A percentile compares a stretch with the other conserved stretches of the same genome.
These are phyloP conservation scores for Botrytis deweyae DNA, from an alignment of 2,329 filamentous ascomycete species.

Conservation along the genomic window DNA sequence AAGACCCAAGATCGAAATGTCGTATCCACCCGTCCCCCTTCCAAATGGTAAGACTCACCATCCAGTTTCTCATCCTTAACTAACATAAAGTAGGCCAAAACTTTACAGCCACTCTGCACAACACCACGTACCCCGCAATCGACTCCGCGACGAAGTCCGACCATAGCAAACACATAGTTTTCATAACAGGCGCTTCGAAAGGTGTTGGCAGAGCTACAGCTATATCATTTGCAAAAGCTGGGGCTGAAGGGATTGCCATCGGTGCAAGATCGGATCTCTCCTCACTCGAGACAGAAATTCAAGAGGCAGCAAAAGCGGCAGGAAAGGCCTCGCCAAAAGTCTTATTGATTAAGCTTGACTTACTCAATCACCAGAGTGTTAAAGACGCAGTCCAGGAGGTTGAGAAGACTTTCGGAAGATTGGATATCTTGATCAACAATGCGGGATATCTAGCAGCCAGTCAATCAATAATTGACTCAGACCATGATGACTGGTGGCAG, in stretches of 20 bases:
- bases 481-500: conserved; percentile 29
- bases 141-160: conserved; percentile 39
- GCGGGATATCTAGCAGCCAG: conserved; percentile 27
- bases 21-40: conserved; percentile 15
- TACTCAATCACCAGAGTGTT: conserved; percentile 25
- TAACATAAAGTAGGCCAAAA: conserved; percentile 8
- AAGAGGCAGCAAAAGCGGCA: conserved; percentile 26
- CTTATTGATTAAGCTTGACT: conserved; percentile 28
- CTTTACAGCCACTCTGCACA: conserved; percentile 32
- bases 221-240: conserved; percentile 32
- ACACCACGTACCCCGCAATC: conserved; percentile 56
- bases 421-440: conserved; percentile 36
- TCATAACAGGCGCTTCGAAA: conserved; percentile 33
- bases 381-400: conserved; percentile 23
- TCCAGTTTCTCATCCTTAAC: neutral
- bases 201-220: conserved; percentile 31
- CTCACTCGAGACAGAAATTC: conserved; percentile 25
- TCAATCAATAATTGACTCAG: conserved; percentile 23
- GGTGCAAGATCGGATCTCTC: conserved; percentile 28
- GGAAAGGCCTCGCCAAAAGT: conserved; percentile 28
- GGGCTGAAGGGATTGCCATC: conserved; percentile 28
- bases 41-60: conserved; percentile 7
- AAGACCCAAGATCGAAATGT: neutral
- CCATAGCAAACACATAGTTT: conserved; percentile 27
- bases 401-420: conserved; percentile 27